Base-by-base conservation (phyloP, 1,139 yeast species). In the Yamadazyma mexicana region DNA sequence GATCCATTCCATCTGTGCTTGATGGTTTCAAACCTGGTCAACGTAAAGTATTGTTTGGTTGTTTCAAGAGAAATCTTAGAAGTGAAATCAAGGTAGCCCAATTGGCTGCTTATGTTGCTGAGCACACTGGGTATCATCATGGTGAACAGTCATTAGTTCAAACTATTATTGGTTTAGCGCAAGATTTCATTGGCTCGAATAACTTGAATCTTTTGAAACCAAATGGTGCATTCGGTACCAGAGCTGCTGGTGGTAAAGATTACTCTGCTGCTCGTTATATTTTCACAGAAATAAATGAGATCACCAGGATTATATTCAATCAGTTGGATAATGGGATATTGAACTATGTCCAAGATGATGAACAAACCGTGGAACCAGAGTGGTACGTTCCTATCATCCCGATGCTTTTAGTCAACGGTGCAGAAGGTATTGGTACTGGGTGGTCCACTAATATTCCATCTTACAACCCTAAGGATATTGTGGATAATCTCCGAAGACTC, bases 381-480 rank as follows among this genome's bases (percentile, higher is more conserved):
- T 88, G 95, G 92, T 94, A 89, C 59, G 70, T 87, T 27, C 99
- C 99, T 1, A 81, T 94, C 17, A 55, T 94, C 37, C 99, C 99
- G 4, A 87, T 89, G 89, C 60, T 92, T 24, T 72, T 94, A 46
- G 96, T 94, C 6, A 94, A 94, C 59, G 99, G 99, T 42, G 76
- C 94, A 8, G 98, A 94, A 64, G 99, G 99, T 66, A 94, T 94
- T 61, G 99, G 99, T 50, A 91, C 98, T 37, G 99, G 98, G 52
- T 94, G 98, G 98, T 87, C 96, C 46, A 89, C 98, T 1, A 82
- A 79, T 46, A 85, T 94, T 48, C 99, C 98, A 2, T 81, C 87
- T 33, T 92, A 78, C 62, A 89, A 92, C 58, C 99, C 99, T 0
- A 56, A 62, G 18, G 98, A 92, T 58, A 72, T 94, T 46, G 89